Evolutionary conservation across 257 asterid genomes (phyloP).

Genomic region (Anisodus acutangulus): DNA sequence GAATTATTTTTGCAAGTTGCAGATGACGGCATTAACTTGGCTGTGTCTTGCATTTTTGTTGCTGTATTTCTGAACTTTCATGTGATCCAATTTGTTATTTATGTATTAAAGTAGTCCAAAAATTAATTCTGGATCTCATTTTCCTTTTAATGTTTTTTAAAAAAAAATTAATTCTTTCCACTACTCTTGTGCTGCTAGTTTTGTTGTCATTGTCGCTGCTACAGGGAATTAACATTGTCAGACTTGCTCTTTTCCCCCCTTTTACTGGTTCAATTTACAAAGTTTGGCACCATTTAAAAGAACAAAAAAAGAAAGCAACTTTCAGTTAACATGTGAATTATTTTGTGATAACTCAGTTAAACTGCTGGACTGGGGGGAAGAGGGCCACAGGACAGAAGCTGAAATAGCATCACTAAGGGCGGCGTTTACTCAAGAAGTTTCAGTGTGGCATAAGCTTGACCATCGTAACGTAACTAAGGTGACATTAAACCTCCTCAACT

Average conservation of each 20-base stretch:
- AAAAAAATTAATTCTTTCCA: not conserved
- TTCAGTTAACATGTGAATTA: constrained; percentile 34
- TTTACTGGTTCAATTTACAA: not conserved
- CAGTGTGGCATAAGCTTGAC: constrained; percentile 90
- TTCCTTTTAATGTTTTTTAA: constrained; percentile 15
- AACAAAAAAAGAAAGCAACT: not conserved
- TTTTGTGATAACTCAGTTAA: constrained; percentile 57
- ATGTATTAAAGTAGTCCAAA: constrained; percentile 37
- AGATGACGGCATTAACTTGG: constrained; percentile 61
- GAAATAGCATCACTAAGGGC: constrained; percentile 76
- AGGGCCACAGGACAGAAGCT: constrained; percentile 80
- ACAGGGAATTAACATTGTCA: constrained; percentile 12
- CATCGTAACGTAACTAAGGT: constrained; percentile 94
- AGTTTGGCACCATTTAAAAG: not conserved
- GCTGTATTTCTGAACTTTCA: constrained; percentile 57
- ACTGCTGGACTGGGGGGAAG: constrained; percentile 93
- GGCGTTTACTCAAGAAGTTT: constrained; percentile 90
- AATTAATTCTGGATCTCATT: constrained; percentile 49
- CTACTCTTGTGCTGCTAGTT: not conserved
- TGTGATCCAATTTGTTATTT: constrained; percentile 58
- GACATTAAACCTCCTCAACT: constrained; percentile 1
- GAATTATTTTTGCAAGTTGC: constrained; percentile 35
- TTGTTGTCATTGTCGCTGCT: constrained; percentile 25
- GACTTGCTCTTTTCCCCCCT: not conserved
- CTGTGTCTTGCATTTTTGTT: constrained; percentile 37